These are phyloP conservation scores for Xylariaceae sp. DNA, from an alignment of 2,329 filamentous ascomycete species.

Conservation along the genomic window DNA sequence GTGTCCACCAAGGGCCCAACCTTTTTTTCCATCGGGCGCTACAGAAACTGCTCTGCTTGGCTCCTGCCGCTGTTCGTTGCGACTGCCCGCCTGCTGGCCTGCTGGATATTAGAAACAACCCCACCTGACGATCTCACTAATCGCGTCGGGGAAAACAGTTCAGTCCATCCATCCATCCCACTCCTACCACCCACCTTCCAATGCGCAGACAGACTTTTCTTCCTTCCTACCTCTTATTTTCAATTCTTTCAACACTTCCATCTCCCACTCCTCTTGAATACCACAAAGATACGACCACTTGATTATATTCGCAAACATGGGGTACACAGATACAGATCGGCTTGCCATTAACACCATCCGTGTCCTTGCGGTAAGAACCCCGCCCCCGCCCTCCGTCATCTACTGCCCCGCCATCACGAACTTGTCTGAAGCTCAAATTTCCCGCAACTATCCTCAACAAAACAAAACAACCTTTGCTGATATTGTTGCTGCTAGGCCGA, in stretches of 20 bases:
- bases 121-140: conserved; percentile 30
- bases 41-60: background rate
- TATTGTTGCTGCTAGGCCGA: conserved; percentile 72
- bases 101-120: background rate
- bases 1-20: background rate
- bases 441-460: conserved; percentile 15
- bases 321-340: conserved; percentile 85
- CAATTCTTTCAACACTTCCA: conserved; percentile 18
- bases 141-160: conserved; percentile 14
- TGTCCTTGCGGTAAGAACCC: conserved; percentile 79
- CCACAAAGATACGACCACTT: conserved; percentile 20
- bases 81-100: background rate
- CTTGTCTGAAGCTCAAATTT: conserved; percentile 24
- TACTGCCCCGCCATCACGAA: conserved; percentile 42
- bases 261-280: conserved; percentile 25
- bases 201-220: conserved; percentile 18
- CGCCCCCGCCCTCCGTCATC: conserved; percentile 36
- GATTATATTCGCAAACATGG: conserved; percentile 67
- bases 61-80: no score
- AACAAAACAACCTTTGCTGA: conserved; percentile 28
- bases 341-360: conserved; percentile 98
- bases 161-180: conserved; percentile 2
- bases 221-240: conserved; percentile 18
- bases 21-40: background rate
- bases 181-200: conserved; percentile 12